Base-by-base conservation (phyloP, 306 rosid genomes). In the Psophocarpus tetragonolobus region DNA sequence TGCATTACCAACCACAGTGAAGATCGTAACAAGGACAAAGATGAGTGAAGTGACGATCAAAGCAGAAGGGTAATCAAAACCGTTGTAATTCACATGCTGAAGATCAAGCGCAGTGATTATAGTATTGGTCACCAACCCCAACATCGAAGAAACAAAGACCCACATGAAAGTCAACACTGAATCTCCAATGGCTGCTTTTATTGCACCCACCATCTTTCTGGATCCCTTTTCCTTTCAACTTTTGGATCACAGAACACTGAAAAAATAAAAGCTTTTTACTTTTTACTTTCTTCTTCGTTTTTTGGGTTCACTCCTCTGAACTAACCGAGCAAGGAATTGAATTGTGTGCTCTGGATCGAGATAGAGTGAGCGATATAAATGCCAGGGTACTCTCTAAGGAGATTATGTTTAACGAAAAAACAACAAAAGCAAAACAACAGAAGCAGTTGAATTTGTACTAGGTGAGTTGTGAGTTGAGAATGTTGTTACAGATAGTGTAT, bases 121-220 rank as follows among this genome's bases (percentile, higher is more conserved):
- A 1, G 79, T 14, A 21, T 45, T 14, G 38, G 96, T 87, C 14
- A 77, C 44, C 24, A 82, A 85, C 7, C 98, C 98, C 7, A 91
- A 57, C 15, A 63, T 74, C n/a, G 97, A 90, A 18, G 93, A 87
- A 38, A 88, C 7, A 68, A 86, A 83, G 5, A 87, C 85, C 96
- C 97, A 93, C 83, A 85, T 38, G 73, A 84, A 85, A 2, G 98
- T 91, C 38, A 91, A 50, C 71, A 90, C 62, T 8, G 74, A 86
- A 68, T 93, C 98, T 32, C 92, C 98, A 65, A 82, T 71, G 5
- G 97, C 97, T 4, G 87, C 89, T 84, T 80, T 82, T 38, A 91
- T 71, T n/a, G 86, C 89, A 29, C 81, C 67, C 48, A 17, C 86
- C 87, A 91, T 87, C 62, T 67, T 56, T 36, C 30, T 38, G 8